These are phyloP conservation scores for Cutaneotrichosporon cutaneum DNA, from an alignment of 1,284 basidiomycete genomes.

Conservation along the genomic window DNA sequence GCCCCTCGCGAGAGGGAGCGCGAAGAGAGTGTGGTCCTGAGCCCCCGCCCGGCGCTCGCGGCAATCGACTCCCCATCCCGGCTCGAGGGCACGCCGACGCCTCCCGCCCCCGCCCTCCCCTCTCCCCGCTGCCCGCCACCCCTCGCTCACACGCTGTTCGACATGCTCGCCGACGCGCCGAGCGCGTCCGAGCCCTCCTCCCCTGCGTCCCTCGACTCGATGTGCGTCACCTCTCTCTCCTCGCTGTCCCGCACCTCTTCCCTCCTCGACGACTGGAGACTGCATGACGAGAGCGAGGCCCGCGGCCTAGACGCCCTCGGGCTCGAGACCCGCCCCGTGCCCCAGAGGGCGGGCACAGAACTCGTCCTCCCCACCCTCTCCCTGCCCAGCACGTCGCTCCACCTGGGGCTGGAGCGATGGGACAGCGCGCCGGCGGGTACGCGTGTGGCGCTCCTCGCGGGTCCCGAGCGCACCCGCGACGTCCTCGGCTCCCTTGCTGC, in stretches of 20 bases:
- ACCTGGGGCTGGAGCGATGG: constrained; percentile 37
- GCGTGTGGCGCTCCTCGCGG: constrained; percentile 33
- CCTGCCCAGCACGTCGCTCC: constrained; percentile 41
- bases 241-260: constrained; percentile 34
- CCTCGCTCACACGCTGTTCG: constrained; percentile 17
- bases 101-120: not conserved
- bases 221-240: constrained; percentile 35
- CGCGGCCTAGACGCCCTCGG: constrained; percentile 6
- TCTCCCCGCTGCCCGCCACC: constrained; percentile 2
- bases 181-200: constrained; percentile 35
- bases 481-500: constrained; percentile 30
- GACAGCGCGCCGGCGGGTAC: constrained; percentile 16
- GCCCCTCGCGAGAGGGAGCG: not conserved
- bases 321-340: not conserved
- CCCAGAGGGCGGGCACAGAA: constrained; percentile 23
- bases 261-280: constrained; percentile 21
- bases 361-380: constrained; percentile 42
- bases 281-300: constrained; percentile 10
- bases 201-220: constrained; percentile 32
- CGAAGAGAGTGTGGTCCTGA: not conserved
- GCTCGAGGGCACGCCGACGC: constrained; percentile 10
- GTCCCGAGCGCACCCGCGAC: constrained; percentile 27
- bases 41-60: not conserved
- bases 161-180: constrained; percentile 25
- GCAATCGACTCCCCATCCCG: not conserved